phyloP scores from a whole-genome alignment of 192 early-diverging fungal genomes.

The Endogone sp. region DNA sequence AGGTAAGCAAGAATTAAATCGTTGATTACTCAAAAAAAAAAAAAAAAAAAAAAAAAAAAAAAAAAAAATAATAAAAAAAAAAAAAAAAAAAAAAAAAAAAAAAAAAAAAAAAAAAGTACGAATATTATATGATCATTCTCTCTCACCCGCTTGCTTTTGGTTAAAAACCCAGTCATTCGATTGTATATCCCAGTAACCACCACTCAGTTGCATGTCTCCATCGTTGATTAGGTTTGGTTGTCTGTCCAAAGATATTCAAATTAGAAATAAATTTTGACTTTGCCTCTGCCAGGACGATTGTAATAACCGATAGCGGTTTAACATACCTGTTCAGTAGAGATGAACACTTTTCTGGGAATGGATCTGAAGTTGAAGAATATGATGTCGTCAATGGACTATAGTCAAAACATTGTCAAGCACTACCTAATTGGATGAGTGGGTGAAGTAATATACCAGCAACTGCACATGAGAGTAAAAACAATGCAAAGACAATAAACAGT shows the following conservation, averaged over 20 bases:
- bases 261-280: not conserved
- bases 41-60: no score
- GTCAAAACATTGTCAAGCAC: no score
- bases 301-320: not conserved
- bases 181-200: not conserved
- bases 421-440: no score
- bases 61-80: no score
- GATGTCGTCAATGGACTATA: not conserved
- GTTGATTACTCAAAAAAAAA: no score
- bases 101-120: not conserved
- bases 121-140: not conserved
- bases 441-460: no score
- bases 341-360: not conserved
- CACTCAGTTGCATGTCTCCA: not conserved
- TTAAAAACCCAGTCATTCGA: not conserved
- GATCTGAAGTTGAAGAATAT: no score
- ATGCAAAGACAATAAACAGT: not conserved
- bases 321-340: not conserved
- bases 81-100: no score
- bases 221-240: not conserved
- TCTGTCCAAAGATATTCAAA: not conserved
- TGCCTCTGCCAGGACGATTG: not conserved
- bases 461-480: not conserved
- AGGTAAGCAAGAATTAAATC: no score
- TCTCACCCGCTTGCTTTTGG: not conserved